These are phyloP conservation scores for Anastatica hierochuntica DNA, from an alignment of 345 rosid genomes.

Conservation along the genomic window DNA sequence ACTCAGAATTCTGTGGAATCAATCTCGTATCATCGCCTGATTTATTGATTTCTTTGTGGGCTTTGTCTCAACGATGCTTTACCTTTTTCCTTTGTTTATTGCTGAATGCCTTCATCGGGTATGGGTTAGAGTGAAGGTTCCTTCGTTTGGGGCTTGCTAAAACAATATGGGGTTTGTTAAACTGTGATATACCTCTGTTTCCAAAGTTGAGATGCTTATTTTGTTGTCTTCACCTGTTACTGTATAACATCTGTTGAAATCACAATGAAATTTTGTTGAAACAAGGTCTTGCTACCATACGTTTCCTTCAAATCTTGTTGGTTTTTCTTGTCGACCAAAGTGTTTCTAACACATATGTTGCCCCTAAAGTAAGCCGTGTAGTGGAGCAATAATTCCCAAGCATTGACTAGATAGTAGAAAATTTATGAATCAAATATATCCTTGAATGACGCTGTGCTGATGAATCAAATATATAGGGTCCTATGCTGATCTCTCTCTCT, in stretches of 20 bases:
- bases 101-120: not conserved
- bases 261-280: too few relatives aligned
- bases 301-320: not conserved
- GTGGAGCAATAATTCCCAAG: not conserved
- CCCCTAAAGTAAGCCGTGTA: not conserved
- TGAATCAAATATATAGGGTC: conserved; percentile 4
- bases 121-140: not conserved
- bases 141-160: not conserved
- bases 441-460: not conserved
- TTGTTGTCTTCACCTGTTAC: not conserved
- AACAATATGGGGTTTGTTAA: too few relatives aligned
- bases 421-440: too few relatives aligned
- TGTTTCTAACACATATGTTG: not conserved
- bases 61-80: not conserved
- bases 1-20: not conserved
- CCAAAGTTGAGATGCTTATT: not conserved
- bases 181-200: too few relatives aligned
- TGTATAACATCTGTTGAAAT: not conserved
- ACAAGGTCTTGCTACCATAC: not conserved
- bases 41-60: not conserved
- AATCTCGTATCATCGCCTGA: too few relatives aligned
- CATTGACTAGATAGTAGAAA: not conserved
- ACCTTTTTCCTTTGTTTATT: not conserved
- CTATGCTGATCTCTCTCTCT: not conserved
- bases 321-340: too few relatives aligned